These are phyloP conservation scores for Leccinum insigne DNA, from an alignment of 1,284 basidiomycete species.

Conservation along the genomic window DNA sequence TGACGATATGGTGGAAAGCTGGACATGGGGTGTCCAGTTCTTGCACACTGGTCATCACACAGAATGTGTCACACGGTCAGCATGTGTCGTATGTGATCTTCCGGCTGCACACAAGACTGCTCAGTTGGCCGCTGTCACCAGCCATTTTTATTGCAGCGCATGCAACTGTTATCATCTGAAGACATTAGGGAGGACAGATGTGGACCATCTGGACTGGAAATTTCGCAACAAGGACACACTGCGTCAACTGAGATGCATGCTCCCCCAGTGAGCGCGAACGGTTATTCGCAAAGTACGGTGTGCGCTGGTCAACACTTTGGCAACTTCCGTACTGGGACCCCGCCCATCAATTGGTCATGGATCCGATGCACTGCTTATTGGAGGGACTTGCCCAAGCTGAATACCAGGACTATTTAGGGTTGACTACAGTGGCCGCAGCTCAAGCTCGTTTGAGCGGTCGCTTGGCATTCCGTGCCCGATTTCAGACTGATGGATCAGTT, in stretches of 20 bases:
- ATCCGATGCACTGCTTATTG: background rate
- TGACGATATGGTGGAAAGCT: background rate
- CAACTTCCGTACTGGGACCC: background rate
- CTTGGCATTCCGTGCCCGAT: background rate
- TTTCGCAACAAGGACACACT: background rate
- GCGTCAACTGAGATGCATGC: background rate
- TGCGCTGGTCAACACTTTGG: background rate
- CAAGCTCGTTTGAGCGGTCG: background rate
- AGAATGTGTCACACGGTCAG: background rate
- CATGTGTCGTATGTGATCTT: background rate
- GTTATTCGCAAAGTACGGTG: background rate
- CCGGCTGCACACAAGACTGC: background rate
- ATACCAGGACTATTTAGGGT: background rate
- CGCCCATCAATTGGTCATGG: background rate
- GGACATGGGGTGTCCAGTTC: background rate
- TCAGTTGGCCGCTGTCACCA: background rate
- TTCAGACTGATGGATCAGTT: background rate
- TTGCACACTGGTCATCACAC: background rate
- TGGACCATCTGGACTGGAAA: background rate
- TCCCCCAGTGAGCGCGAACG: background rate
- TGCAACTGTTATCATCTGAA: background rate
- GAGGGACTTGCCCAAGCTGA: background rate
- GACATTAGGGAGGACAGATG: background rate
- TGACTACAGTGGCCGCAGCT: background rate
- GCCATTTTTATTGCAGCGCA: background rate